Base-by-base conservation (phyloP, 805 yeast species). In the Pichia heedii region DNA sequence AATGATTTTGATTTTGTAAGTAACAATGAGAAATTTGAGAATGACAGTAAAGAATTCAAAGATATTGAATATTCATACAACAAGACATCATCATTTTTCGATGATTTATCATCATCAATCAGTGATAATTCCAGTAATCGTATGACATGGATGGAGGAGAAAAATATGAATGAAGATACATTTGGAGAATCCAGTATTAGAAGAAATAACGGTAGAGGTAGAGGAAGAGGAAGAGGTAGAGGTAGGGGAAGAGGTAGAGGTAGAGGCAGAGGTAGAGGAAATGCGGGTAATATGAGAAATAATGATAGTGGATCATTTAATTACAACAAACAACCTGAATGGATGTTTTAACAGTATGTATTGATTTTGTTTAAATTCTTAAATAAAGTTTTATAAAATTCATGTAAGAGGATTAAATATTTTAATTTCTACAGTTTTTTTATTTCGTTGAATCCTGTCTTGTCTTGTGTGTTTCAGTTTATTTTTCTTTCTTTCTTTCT, bases 1-100 rank as follows among this genome's bases (percentile, higher is more conserved):
- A 18, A 20, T 2, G 94, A 88, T 60, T 88, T 81, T 60, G 94
- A 88, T 61, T 88, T 88, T 58, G 83, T 72, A 52, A 60, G 77
- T 22, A 76, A 76, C 52, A 85, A 84, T 59, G 88, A 89, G 33
- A 79, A 77, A 58, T 85, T 87, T 62, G 64, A 68, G 24, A 75
- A 70, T 51, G 55, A 57, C 29, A 52, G 62, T 33, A 48, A 55
- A 16, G 54, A 44, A 10, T 53, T 57, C 5, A n/a, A 37, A 8
- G 32, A 27, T 13, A 50, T 52, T 10, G 59, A 48, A 16, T 63
- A 58, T 21, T 65, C 61, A 22, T 93, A 93, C 67, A 76, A 88
- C 66, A 87, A 81, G 61, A 74, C 75, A 55, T 76, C 87, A 13
- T 88, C 97, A 2, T 90, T 93, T 62, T 90, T 90, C 57, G 97